phyloP scores from a whole-genome alignment of 257 asterid species.

The Gynochthodes officinalis region DNA sequence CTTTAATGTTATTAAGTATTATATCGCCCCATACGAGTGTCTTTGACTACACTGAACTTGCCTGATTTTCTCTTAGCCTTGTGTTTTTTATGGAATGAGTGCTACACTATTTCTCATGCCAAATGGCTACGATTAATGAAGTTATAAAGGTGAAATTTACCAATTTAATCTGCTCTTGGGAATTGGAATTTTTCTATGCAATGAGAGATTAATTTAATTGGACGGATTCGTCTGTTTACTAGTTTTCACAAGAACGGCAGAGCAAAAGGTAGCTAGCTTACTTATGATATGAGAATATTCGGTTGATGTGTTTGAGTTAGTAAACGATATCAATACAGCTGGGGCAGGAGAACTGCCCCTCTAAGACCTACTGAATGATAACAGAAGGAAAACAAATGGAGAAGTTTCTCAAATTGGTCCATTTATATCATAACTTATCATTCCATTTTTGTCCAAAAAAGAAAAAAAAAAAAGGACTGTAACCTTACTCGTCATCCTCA shows the following conservation, averaged over 20 bases:
- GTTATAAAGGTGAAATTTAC: background rate
- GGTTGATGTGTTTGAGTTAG: slow-evolving; percentile 12
- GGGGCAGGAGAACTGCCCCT: slow-evolving; percentile 29
- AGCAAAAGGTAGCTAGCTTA: slow-evolving; percentile 10
- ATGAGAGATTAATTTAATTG: background rate
- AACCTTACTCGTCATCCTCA: background rate
- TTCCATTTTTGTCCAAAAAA: background rate
- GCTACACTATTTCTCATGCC: background rate
- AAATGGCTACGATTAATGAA: background rate
- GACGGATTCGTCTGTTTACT: background rate
- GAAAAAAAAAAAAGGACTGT: background rate
- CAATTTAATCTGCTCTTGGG: background rate
- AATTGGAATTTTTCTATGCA: too few relatives aligned
- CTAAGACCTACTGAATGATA: background rate
- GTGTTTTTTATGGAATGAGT: background rate
- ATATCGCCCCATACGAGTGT: background rate
- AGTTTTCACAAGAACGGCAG: background rate
- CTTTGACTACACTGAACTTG: background rate
- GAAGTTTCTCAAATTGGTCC: background rate
- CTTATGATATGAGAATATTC: slow-evolving; percentile 8
- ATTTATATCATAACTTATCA: background rate
- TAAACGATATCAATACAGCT: background rate
- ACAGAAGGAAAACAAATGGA: background rate
- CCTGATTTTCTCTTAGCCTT: slow-evolving; percentile 6
- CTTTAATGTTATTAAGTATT: background rate